Conservation (phyloP, 768 basidiomycete species). For the Gymnopilus junonius region DNA sequence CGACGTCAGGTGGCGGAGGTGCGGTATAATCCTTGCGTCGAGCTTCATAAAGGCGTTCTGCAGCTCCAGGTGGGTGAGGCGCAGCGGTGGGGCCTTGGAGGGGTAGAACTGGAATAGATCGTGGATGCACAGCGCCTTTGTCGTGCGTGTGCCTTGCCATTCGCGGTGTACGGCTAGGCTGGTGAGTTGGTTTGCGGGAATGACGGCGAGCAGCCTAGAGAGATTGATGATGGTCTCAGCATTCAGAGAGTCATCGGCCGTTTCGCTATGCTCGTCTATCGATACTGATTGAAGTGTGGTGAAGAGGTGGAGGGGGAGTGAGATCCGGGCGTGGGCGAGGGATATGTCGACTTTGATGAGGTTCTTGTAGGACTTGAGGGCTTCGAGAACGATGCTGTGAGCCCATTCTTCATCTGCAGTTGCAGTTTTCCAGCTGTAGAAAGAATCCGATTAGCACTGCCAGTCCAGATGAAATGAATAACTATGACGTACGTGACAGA, state of each 20-base stretch:
- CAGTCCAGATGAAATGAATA: too few relatives aligned
- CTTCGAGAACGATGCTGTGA: constrained; percentile 6
- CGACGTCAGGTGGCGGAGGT: constrained; percentile 7
- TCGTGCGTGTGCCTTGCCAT: not conserved
- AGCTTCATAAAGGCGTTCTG: constrained; percentile 4
- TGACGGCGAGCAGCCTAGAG: not conserved
- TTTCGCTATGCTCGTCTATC: not conserved
- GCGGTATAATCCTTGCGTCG: not conserved
- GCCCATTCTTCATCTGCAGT: constrained; percentile 12
- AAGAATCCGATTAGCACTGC: not conserved
- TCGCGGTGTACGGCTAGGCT: not conserved
- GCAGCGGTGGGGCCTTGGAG: not conserved
- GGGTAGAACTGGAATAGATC: not conserved
- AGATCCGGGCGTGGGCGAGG: not conserved
- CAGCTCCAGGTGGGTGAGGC: constrained; percentile 1
- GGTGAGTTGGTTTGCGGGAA: not conserved
- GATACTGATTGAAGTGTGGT: not conserved
- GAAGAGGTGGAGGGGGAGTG: constrained; percentile 2
- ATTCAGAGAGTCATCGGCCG: not conserved
- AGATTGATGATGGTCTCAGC: not conserved
- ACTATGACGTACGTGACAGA: constrained; percentile 8
- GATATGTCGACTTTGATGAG: constrained; percentile 3
- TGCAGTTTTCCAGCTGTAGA: constrained; percentile 5
- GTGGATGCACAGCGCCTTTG: not conserved
- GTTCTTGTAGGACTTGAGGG: not conserved